Percentiles rank a stretch among this genome's conserved stretches.
Conservation (phyloP, 192 early-diverging fungal species). For the Coemansia sp. region DNA sequence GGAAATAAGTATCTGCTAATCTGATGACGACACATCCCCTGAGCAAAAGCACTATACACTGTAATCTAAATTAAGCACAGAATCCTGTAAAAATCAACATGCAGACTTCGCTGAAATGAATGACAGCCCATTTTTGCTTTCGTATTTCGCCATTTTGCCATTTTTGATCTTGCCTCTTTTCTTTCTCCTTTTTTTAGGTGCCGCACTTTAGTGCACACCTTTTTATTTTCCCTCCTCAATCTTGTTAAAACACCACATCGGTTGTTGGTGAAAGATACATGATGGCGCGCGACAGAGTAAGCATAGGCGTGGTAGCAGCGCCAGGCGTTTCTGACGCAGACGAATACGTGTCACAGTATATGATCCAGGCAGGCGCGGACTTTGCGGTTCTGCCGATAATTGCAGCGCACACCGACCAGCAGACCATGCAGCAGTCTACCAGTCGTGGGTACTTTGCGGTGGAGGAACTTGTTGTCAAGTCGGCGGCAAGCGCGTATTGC, state of each 20-base stretch:
- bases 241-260: background rate
- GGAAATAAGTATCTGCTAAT: no score
- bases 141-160: background rate
- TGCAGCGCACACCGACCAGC: background rate
- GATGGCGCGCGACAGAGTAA: conserved; percentile 31
- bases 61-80: no score
- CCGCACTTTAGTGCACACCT: background rate
- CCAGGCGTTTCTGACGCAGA: conserved; percentile 24
- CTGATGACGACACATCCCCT: no score
- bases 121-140: background rate
- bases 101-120: background rate
- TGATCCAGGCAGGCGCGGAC: conserved; percentile 26
- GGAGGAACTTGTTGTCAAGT: conserved; percentile 24
- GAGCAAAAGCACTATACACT: no score
- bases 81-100: no score
- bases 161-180: background rate
- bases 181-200: background rate
- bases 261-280: no score
- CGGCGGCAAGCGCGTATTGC: conserved; percentile 35
- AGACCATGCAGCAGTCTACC: background rate
- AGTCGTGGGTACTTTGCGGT: conserved; percentile 23
- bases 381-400: conserved; percentile 33
- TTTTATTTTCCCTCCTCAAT: background rate
- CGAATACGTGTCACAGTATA: conserved; percentile 12
- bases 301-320: conserved; percentile 38